Evolutionary conservation across 495 filamentous ascomycete genomes (phyloP).

Genomic region (Pyrenula aspistea): DNA sequence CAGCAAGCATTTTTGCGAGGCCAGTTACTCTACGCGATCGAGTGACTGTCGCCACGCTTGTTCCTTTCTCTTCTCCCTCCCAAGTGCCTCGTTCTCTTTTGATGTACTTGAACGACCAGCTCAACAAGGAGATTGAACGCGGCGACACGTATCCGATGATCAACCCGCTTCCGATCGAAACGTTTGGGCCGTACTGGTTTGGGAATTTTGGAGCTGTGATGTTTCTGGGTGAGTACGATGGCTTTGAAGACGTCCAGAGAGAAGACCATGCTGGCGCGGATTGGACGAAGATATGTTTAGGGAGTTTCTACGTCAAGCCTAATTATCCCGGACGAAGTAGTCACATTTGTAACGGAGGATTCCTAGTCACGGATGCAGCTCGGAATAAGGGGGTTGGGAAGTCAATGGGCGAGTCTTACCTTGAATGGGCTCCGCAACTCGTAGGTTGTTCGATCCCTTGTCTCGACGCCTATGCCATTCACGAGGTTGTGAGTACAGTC

Average conservation of each 20-base stretch:
- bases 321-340: constrained; percentile 95
- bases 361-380: constrained; percentile 81
- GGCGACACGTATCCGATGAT: constrained; percentile 96
- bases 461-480: too few relatives aligned
- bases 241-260: constrained; percentile 41
- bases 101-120: constrained; percentile 68
- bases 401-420: constrained; percentile 84
- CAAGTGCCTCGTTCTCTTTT: constrained; percentile 68
- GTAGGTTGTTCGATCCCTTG: too few relatives aligned
- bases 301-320: constrained; percentile 93
- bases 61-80: constrained; percentile 67
- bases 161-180: constrained; percentile 57
- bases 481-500: background rate
- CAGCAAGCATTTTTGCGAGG: constrained; percentile 58
- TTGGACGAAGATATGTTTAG: constrained; percentile 78
- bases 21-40: constrained; percentile 85
- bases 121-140: constrained; percentile 90
- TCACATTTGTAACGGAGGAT: constrained; percentile 93
- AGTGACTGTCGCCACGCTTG: constrained; percentile 78
- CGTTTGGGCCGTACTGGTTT: constrained; percentile 89
- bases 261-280: constrained; percentile 49
- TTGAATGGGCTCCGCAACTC: constrained; percentile 89
- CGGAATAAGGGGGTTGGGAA: constrained; percentile 85
- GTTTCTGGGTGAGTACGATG: constrained; percentile 71
- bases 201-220: constrained; percentile 90